These are phyloP conservation scores for Capsicum pubescens DNA, from an alignment of 257 asterid genomes.

Conservation along the genomic window DNA sequence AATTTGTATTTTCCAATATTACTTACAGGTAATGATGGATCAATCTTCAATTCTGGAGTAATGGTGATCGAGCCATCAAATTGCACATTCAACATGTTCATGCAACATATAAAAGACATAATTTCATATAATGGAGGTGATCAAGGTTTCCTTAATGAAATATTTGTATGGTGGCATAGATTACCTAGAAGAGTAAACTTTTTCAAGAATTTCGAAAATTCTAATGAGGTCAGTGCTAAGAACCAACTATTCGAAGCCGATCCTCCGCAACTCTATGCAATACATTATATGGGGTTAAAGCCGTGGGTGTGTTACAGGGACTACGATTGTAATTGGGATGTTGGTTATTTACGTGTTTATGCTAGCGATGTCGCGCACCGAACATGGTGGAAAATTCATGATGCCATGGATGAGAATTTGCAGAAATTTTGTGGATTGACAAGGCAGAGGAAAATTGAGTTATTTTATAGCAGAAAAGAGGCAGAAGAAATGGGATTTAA, in stretches of 20 bases:
- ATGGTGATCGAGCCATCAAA: slow-evolving; percentile 90
- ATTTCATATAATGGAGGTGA: slow-evolving; percentile 94
- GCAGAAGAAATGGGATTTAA: slow-evolving; percentile 54
- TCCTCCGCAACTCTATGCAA: slow-evolving; percentile 66
- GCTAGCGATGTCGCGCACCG: slow-evolving; percentile 77
- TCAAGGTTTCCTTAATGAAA: slow-evolving; percentile 80
- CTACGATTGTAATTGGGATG: slow-evolving; percentile 85
- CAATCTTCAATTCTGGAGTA: slow-evolving; percentile 77
- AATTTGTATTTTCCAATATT: background rate
- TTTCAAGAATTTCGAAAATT: slow-evolving; percentile 71
- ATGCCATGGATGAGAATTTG: slow-evolving; percentile 64
- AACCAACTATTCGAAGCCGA: slow-evolving; percentile 74
- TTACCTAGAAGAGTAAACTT: slow-evolving; percentile 73
- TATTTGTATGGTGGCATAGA: slow-evolving; percentile 93
- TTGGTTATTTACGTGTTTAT: slow-evolving; percentile 58
- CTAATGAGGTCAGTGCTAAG: slow-evolving; percentile 53
- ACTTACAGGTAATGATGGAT: slow-evolving; percentile 56
- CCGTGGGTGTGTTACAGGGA: slow-evolving; percentile 88
- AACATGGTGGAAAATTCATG: slow-evolving; percentile 83
- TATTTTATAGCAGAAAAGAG: slow-evolving; percentile 62
- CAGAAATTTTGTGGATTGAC: slow-evolving; percentile 58
- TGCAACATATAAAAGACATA: slow-evolving; percentile 53
- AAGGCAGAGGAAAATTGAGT: slow-evolving; percentile 58
- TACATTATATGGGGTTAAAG: slow-evolving; percentile 81
- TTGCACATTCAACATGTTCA: slow-evolving; percentile 72